A percentile compares a stretch with the other conserved stretches of the same genome.
phyloP scores from a whole-genome alignment of 805 yeast species.

The Naumovozyma castellii region DNA sequence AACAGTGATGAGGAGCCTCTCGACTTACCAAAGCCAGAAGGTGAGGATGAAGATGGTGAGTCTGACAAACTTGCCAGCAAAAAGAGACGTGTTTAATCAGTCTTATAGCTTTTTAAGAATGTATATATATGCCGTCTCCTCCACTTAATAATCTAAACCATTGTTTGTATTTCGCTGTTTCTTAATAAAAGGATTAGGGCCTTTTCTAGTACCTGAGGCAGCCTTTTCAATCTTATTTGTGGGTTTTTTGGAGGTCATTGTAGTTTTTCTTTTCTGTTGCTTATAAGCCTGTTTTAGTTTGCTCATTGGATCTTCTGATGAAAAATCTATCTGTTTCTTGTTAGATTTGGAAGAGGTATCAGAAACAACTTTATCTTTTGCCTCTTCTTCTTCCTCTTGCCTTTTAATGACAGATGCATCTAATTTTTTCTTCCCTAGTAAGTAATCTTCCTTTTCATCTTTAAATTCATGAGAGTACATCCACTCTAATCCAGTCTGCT shows the following conservation, averaged over 20 bases:
- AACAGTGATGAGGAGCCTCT: slow-evolving; percentile 14
- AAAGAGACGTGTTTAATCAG: not conserved
- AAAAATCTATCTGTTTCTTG: slow-evolving; percentile 10
- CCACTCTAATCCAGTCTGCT: slow-evolving; percentile 59
- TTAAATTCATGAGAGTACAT: slow-evolving; percentile 55
- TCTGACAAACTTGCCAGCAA: slow-evolving; percentile 3
- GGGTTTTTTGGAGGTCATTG: not conserved
- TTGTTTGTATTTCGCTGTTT: not conserved
- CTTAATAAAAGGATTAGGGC: not conserved
- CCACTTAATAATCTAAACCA: slow-evolving; percentile 1
- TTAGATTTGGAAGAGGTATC: no score
- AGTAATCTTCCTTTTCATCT: slow-evolving; percentile 13
- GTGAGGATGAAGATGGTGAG: slow-evolving; percentile 2
- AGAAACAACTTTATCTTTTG: not conserved
- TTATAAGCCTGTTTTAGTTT: slow-evolving; percentile 6
- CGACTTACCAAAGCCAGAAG: slow-evolving; percentile 5
- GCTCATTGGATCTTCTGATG: slow-evolving; percentile 25
- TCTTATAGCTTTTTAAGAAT: no score
- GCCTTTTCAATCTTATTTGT: not conserved
- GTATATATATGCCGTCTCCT: not conserved
- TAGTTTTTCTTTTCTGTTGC: not conserved
- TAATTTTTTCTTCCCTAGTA: slow-evolving; percentile 16
- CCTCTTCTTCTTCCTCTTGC: slow-evolving; percentile 2
- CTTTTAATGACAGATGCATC: slow-evolving; percentile 8
- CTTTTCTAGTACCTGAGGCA: not conserved